Conservation (phyloP, 1,284 basidiomycete genomes). For the Heterobasidion annosum region DNA sequence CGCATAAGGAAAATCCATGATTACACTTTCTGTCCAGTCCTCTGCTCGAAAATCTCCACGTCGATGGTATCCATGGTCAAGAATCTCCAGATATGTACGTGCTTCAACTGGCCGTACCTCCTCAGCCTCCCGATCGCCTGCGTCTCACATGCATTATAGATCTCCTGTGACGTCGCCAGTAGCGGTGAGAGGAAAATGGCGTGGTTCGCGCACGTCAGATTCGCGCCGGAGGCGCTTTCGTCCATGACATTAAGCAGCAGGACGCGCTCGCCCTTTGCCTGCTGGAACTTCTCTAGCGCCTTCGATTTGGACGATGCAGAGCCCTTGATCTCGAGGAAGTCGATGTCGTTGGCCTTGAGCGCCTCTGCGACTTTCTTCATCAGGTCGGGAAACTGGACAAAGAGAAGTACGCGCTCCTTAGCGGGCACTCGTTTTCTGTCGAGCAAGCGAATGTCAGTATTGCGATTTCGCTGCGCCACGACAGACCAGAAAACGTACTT, state of each 20-base stretch:
- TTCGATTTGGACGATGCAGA: slow-evolving; percentile 72
- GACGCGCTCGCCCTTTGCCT: slow-evolving; percentile 67
- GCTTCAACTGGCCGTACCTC: slow-evolving; percentile 77
- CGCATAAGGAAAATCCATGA: background rate
- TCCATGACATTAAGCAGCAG: slow-evolving; percentile 88
- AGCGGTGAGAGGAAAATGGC: slow-evolving; percentile 92
- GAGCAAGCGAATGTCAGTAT: slow-evolving; percentile 1
- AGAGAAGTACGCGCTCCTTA: slow-evolving; percentile 80
- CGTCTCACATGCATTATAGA: slow-evolving; percentile 81
- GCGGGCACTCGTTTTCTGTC: slow-evolving; percentile 58
- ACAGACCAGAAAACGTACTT: slow-evolving; percentile 31
- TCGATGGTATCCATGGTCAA: slow-evolving; percentile 82
- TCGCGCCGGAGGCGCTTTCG: slow-evolving; percentile 89
- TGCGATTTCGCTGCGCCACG: background rate
- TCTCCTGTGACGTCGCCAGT: slow-evolving; percentile 68
- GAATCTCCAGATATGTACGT: slow-evolving; percentile 77
- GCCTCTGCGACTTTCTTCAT: slow-evolving; percentile 87
- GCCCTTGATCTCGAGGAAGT: slow-evolving; percentile 78
- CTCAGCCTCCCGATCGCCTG: slow-evolving; percentile 88
- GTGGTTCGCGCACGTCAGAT: slow-evolving; percentile 89
- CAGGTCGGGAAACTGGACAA: slow-evolving; percentile 91
- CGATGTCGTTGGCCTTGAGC: slow-evolving; percentile 62
- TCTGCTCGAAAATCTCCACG: slow-evolving; percentile 61
- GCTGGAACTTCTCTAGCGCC: slow-evolving; percentile 79
- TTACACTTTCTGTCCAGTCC: slow-evolving; percentile 25